These are phyloP conservation scores for Pyrrhoderma lamaoense DNA, from an alignment of 1,284 basidiomycete species.

Conservation along the genomic window DNA sequence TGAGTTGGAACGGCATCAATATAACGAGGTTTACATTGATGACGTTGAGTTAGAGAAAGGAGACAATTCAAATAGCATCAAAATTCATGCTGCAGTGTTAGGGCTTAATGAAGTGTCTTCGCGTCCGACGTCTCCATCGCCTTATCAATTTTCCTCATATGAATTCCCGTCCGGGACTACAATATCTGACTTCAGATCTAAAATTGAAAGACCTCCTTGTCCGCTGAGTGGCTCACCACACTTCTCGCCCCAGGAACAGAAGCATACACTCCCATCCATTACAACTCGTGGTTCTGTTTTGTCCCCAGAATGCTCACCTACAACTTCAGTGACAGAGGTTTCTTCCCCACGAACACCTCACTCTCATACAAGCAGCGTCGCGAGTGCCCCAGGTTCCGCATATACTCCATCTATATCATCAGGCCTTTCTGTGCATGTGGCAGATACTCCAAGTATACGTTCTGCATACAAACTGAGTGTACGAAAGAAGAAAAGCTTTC, in stretches of 20 bases:
- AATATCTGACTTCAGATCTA: too few relatives aligned
- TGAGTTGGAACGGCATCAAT: slow-evolving; percentile 3
- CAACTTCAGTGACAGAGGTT: not conserved
- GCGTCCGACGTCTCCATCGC: too few relatives aligned
- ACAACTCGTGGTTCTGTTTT: too few relatives aligned
- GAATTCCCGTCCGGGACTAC: too few relatives aligned
- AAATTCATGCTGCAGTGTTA: slow-evolving; percentile 20
- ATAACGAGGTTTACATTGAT: not conserved
- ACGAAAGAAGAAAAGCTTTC: slow-evolving; percentile 48
- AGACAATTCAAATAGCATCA: slow-evolving; percentile 15
- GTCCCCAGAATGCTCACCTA: too few relatives aligned
- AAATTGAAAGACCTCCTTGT: too few relatives aligned
- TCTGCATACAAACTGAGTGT: slow-evolving; percentile 49
- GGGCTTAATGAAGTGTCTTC: slow-evolving; percentile 2
- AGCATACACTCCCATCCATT: too few relatives aligned
- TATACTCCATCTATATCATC: slow-evolving; percentile 22
- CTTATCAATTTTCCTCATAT: too few relatives aligned
- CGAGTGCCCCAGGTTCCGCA: slow-evolving; percentile 20
- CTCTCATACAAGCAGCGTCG: slow-evolving; percentile 1
- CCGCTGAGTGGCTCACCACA: too few relatives aligned
- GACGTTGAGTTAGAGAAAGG: slow-evolving; percentile 10
- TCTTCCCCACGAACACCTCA: slow-evolving; percentile 7
- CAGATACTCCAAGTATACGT: slow-evolving; percentile 41
- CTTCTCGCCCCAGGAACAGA: too few relatives aligned
- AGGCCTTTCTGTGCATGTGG: slow-evolving; percentile 22